Base-by-base conservation (phyloP, 345 rosid species). In the Brassica juncea region DNA sequence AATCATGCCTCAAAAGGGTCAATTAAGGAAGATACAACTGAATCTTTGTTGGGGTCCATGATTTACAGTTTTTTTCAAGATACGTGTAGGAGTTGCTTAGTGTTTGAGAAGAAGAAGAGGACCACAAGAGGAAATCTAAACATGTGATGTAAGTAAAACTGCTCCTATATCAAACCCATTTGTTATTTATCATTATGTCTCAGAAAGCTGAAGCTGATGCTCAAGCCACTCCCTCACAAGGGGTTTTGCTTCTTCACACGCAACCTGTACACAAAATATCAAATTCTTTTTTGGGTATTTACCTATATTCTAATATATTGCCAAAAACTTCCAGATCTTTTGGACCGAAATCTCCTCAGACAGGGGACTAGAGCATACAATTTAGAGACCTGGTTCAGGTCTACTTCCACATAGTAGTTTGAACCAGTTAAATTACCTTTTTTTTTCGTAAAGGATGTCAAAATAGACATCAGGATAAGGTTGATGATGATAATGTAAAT, bases 231-330 rank as follows among this genome's bases (percentile, higher is more conserved):
- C 83, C 83, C 80, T 71, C 35, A 8, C 37, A 57, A 75, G 80
- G 84, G 80, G 73, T 81, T 70, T 66, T 81, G 74, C 77, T 81
- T 81, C 77, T 76, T 75, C 71, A 66, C 77, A 81, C 84, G 84
- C 84, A 81, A 80, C 84, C 77, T 71, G 58, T 69, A 37, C 66
- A 59, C 58, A 66, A 80, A 75, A 65, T 68, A 71, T 42, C 65
- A 81, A 75, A 71, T 73, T 61, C 78, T 74, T 62, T 73, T 79
- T 30, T 27, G 1, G 16, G 3, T 58, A 12, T 55, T 8, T 44
- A 60, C 14, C 23, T 73, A 72, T 47, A 23, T 47, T 66, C 44
- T 59, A 55, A 1, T 25, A 27, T 60, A 25, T 54, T 11, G 2
- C 49, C 32, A 47, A 23, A 1, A 42, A 32, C 32, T 39, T 71